Percentiles rank a stretch among this genome's conserved stretches.
Evolutionary conservation across 139 green algal species (phyloP).

Genomic region (Coccomyxa sp.): DNA sequence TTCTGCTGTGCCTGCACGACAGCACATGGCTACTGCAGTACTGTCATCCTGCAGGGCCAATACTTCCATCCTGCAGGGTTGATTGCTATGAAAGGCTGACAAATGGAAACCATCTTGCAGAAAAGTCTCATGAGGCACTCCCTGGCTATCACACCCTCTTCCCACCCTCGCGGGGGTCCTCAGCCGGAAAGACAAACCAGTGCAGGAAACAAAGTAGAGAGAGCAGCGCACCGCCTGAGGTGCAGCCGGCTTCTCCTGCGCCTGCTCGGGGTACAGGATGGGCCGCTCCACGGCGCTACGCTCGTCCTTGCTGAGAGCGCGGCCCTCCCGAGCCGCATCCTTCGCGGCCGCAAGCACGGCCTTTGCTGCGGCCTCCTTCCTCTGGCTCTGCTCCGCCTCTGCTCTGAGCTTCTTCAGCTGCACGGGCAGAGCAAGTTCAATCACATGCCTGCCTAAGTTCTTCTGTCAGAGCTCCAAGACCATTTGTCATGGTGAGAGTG

Average conservation of each 20-base stretch:
- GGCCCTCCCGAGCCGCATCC: constrained; percentile 19
- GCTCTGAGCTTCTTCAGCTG: constrained; percentile 20
- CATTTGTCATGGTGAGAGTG: too few species aligned
- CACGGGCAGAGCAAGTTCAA: not conserved
- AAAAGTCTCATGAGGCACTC: not conserved
- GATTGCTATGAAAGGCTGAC: not conserved
- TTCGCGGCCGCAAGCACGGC: constrained; percentile 46
- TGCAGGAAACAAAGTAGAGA: too few species aligned
- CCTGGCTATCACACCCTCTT: not conserved
- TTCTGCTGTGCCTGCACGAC: not conserved
- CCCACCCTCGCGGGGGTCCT: not conserved
- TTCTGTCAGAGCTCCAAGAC: too few species aligned
- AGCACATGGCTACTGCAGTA: not conserved
- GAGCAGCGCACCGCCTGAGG: not conserved
- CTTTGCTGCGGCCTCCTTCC: constrained; percentile 36
- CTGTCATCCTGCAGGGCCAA: not conserved
- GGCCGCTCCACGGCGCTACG: not conserved
- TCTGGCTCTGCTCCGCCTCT: constrained; percentile 3
- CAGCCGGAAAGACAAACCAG: not conserved
- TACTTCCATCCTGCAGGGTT: not conserved
- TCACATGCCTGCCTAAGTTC: too few species aligned
- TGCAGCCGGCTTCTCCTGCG: not conserved
- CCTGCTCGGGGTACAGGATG: not conserved
- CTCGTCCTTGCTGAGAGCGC: constrained; percentile 24
- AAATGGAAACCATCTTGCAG: not conserved